Conservation (phyloP, 257 asterid species). For the Gynochthodes officinalis region DNA sequence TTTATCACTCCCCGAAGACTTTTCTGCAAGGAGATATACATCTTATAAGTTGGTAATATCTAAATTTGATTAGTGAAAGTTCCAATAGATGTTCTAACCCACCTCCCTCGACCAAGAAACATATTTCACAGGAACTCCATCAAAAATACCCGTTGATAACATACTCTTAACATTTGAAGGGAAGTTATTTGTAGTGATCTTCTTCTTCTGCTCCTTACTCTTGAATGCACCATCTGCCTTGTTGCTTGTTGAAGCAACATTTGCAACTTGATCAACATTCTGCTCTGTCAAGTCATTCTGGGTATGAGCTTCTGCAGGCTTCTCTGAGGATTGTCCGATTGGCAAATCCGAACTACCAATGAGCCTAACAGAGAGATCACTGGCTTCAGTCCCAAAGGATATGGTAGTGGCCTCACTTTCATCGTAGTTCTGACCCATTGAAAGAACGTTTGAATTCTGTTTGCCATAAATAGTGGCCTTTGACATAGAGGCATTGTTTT, state of each 20-base stretch:
- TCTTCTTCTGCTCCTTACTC: conserved; percentile 49
- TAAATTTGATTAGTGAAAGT: neutral
- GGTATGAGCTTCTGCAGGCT: conserved; percentile 29
- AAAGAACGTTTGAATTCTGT: conserved; percentile 39
- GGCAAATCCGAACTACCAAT: conserved; percentile 34
- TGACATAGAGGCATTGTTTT: conserved; percentile 30
- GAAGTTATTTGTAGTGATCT: conserved; percentile 43
- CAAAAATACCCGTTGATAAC: conserved; percentile 74
- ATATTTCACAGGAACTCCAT: conserved; percentile 88
- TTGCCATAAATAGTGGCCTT: conserved; percentile 25
- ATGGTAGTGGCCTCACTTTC: conserved; percentile 42
- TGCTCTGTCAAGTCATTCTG: conserved; percentile 29
- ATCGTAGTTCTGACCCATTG: conserved; percentile 37
- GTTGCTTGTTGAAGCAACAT: conserved; percentile 31
- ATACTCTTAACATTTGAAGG: conserved; percentile 73
- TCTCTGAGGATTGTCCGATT: conserved; percentile 41
- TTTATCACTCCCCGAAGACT: conserved; percentile 60
- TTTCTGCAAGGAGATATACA: conserved; percentile 44
- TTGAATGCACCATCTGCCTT: conserved; percentile 30
- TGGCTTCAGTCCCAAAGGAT: conserved; percentile 48
- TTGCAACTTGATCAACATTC: conserved; percentile 20
- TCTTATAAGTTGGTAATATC: conserved; percentile 12
- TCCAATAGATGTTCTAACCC: conserved; percentile 16
- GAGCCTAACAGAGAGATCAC: conserved; percentile 34
- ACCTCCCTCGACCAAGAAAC: conserved; percentile 92